Conservation (phyloP, 2,329 filamentous ascomycete species). For the Cadophora sp. region DNA sequence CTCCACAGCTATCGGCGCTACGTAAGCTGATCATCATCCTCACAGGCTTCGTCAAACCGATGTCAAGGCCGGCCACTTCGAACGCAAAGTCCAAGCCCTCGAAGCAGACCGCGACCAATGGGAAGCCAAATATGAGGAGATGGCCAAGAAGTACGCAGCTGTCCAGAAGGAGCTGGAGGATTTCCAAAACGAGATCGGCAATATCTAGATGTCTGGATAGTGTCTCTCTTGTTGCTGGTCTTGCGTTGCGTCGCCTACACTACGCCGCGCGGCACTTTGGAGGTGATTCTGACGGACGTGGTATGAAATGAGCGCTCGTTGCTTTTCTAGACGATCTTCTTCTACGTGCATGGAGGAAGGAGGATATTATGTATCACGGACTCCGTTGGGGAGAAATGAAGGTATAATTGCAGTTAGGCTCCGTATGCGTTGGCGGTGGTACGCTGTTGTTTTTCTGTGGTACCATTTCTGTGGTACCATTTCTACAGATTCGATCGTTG, state of each 20-base stretch:
- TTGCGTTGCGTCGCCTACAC: not conserved
- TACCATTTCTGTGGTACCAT: conserved; percentile 20
- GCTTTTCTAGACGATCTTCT: conserved; percentile 39
- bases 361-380: conserved; percentile 26
- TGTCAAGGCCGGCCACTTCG: conserved; percentile 98
- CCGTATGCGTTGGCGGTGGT: conserved; percentile 40
- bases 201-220: conserved; percentile 66
- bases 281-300: conserved; percentile 20
- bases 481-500: conserved; percentile 7
- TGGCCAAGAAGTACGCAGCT: conserved; percentile 84
- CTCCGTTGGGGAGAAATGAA: conserved; percentile 16
- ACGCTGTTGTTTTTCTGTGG: conserved; percentile 31
- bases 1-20: conserved; percentile 5
- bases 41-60: conserved; percentile 95
- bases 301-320: conserved; percentile 9
- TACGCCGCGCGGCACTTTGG: not conserved
- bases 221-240: not conserved
- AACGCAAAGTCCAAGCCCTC: conserved; percentile 98
- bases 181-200: conserved; percentile 89
- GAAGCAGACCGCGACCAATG: conserved; percentile 91
- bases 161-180: conserved; percentile 92
- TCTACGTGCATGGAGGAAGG: conserved; percentile 29
- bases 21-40: conserved; percentile 28
- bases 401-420: conserved; percentile 36
- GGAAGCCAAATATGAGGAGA: conserved; percentile 98